Base-by-base conservation (phyloP, 1,139 yeast species). In the Kodamaea anthophila region DNA sequence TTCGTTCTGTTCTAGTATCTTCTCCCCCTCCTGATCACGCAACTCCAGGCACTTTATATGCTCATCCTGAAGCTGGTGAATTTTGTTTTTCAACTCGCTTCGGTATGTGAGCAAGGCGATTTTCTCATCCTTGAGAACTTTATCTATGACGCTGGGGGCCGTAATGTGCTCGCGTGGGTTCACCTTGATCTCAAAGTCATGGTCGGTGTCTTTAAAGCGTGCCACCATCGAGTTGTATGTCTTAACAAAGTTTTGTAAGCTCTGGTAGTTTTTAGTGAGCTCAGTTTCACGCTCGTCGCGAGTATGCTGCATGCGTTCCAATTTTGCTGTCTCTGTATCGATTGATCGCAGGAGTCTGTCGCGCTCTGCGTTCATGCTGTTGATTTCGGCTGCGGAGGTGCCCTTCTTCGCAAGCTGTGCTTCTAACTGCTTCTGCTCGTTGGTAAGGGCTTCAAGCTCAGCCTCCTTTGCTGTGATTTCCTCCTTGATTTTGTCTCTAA, bases 371-470 rank as follows among this genome's bases (percentile, higher is more conserved):
- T 74, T 75, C 55, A 82, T 63, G 36, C 65, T 53, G 42, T 82
- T 85, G 30, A 83, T 75, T 31, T 76, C 80, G 9, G 63, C 61
- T 3, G 82, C 68, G 5, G 81, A 70, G 33, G 77, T 59, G 1
- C 87, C 85, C 35, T 71, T 77, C 6, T 51, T 58, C 10, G 60
- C 53, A 12, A 86, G 64, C 28, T 68, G 64, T 5, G 50, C 45
- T 31, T 76, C 74, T 22, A 74, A 60, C 5, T 59, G 55, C 8
- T 49, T 51, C 38, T 71, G 73, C 30, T 74, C 77, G 10, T 53
- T 48, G 15, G 65, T 68, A 8, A 74, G 49, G 3, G 55, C 55
- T 4, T 49, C 51, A 11, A 74, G 55, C 34, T 71, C 74, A 15
- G 47, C 46, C 30, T 67, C 70, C 22, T 74, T 68, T 16, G 57